Conservation (phyloP, 148 eudicot genomes). For the Camellia japonica region DNA sequence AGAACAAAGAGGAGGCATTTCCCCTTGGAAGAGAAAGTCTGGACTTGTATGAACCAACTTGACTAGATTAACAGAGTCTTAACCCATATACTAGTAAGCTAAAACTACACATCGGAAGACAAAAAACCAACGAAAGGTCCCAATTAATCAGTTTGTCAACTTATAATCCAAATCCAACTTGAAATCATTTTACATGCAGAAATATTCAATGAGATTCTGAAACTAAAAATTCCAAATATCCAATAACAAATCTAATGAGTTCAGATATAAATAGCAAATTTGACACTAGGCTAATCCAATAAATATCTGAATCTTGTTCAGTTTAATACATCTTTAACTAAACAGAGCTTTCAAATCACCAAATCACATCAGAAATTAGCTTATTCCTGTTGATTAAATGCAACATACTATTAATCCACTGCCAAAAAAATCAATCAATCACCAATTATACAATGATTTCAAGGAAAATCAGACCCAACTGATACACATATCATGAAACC, state of each 20-base stretch:
- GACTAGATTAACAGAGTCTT: neutral
- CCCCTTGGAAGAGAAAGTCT: neutral
- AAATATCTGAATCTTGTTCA: neutral
- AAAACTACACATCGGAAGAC: neutral
- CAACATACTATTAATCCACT: neutral
- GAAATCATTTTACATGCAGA: neutral
- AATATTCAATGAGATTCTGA: neutral
- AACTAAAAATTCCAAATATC: neutral
- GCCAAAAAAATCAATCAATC: conserved; percentile 6
- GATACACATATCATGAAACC: neutral
- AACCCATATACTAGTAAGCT: neutral
- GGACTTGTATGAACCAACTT: neutral
- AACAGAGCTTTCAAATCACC: neutral
- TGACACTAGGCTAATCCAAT: neutral
- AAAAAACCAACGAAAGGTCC: neutral
- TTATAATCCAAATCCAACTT: neutral
- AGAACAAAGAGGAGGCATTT: neutral
- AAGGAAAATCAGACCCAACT: neutral
- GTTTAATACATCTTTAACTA: neutral
- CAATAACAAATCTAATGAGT: neutral
- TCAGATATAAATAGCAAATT: neutral
- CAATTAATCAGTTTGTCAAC: neutral
- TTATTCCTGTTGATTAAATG: neutral
- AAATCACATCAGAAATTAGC: neutral
- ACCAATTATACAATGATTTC: neutral